Evolutionary conservation across 1,284 basidiomycete genomes (phyloP), one percentile per base, ranked within the genome.

Genomic region (Ganoderma sp.): DNA sequence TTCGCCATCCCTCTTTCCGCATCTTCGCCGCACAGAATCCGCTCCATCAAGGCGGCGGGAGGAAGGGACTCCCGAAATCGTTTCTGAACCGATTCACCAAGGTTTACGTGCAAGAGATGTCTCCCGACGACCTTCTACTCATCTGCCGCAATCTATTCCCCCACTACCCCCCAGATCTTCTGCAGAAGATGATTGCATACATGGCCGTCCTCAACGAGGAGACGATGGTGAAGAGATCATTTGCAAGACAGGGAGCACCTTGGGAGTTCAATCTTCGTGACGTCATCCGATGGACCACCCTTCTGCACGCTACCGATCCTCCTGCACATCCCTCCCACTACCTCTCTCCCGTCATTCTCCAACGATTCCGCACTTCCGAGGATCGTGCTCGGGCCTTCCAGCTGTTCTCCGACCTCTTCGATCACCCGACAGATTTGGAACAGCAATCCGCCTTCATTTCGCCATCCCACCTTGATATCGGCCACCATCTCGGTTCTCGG

Each of bases 221-320:
- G 73, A 89, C 93, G 3, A 88, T 89, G 74, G 78, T 88, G 39
- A 87, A 87, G 66, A 87, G 88, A 39, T 75, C 84, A 1, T 96
- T 99, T 76, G 97, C 89, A 6, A 86, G 90, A 58, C 89, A 93
- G 70, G 98, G 98, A 10, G 87, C 89, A 63, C 98, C 98, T 1
- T 99, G 98, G 98, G 98, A 99, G 78, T 99, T 99, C 84, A 99
- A 99, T 78, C 84, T 99, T 64, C 93, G 98, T 48, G 98, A 99
- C 79, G 86, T 99, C 52, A 89, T 97, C 70, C 90, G 98, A 62
- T 99, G 98, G 97, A 92, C 89, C 0, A 81, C 88, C 28, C 88
- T 96, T 66, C 76, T 88, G 17, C 79, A 80, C 57, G 71, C 79
- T 6, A 68, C 80, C 10, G 75, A 75, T 6, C 71, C 74, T n/a